phyloP scores from a whole-genome alignment of 2,329 filamentous ascomycete genomes.

The Boeremia exigua region DNA sequence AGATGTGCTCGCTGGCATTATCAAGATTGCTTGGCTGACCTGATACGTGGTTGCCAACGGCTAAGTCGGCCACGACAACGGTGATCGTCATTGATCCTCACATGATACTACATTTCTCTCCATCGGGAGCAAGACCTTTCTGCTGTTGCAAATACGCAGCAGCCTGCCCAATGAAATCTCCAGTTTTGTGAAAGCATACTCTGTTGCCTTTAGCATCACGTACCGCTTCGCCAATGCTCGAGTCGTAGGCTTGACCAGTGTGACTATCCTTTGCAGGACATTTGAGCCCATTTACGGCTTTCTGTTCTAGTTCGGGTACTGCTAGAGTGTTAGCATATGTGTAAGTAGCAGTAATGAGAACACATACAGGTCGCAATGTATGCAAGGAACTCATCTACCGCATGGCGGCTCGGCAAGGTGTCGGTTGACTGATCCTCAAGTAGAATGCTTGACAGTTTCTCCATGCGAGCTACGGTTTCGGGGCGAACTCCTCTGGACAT shows the following conservation, averaged over 20 bases:
- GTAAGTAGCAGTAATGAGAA: background rate
- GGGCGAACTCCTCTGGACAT: conserved; percentile 42
- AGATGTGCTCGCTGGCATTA: background rate
- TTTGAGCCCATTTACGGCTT: conserved; percentile 37
- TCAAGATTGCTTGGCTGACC: background rate
- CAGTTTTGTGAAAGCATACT: conserved; percentile 45
- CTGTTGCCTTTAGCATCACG: conserved; percentile 43
- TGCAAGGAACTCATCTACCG: conserved; percentile 42
- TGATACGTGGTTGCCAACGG: no score
- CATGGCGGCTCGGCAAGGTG: conserved; percentile 36
- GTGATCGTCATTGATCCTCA: conserved; percentile 2
- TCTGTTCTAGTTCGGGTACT: conserved; percentile 38
- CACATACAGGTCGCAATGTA: conserved; percentile 42
- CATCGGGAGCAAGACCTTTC: conserved; percentile 26
- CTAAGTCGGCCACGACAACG: no score
- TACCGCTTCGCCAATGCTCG: conserved; percentile 40
- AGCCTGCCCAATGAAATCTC: conserved; percentile 45
- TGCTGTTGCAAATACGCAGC: conserved; percentile 36
- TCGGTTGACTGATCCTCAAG: conserved; percentile 39
- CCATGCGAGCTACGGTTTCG: conserved; percentile 39
- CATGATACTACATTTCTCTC: conserved; percentile 30
- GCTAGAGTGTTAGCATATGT: background rate
- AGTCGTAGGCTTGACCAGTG: conserved; percentile 42
- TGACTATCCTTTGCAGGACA: conserved; percentile 43
- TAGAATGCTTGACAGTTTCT: conserved; percentile 33